phyloP scores from a whole-genome alignment of 2,329 filamentous ascomycete genomes.

The Acrocalymma vagum region DNA sequence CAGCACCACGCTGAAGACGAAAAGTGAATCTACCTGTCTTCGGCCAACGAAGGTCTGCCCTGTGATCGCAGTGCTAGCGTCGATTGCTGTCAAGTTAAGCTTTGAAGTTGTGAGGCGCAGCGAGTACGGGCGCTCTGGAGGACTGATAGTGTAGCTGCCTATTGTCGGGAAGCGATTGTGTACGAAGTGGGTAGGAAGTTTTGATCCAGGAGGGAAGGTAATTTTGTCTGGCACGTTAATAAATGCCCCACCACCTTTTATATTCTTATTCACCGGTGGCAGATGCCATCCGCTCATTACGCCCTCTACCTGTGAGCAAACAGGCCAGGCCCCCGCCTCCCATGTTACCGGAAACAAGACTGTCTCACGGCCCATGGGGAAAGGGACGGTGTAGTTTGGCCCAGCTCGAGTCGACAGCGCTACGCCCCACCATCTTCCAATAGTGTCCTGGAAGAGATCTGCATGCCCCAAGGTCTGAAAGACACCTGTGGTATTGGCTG shows the following conservation, averaged over 20 bases:
- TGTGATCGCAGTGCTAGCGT: constrained; percentile 57
- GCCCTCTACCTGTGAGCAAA: constrained; percentile 51
- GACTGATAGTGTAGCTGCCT: constrained; percentile 59
- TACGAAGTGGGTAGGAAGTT: constrained; percentile 61
- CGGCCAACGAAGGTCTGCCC: constrained; percentile 62
- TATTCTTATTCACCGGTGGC: constrained; percentile 41
- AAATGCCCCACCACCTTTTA: constrained; percentile 51
- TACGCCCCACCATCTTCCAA: constrained; percentile 36
- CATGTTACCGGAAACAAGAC: constrained; percentile 36
- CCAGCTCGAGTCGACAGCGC: constrained; percentile 35
- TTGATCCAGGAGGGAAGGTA: constrained; percentile 55
- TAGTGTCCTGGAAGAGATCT: constrained; percentile 35
- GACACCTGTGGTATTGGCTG: constrained; percentile 48
- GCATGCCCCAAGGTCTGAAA: constrained; percentile 40
- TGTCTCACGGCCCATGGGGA: constrained; percentile 39
- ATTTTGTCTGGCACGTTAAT: constrained; percentile 52
- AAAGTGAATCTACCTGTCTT: constrained; percentile 63
- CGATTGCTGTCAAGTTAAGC: constrained; percentile 63
- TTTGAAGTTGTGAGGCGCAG: constrained; percentile 59
- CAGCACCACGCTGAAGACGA: constrained; percentile 60
- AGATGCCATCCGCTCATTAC: constrained; percentile 54
- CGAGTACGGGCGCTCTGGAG: constrained; percentile 51
- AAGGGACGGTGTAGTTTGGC: constrained; percentile 30
- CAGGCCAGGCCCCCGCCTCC: constrained; percentile 53
- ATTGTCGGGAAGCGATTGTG: constrained; percentile 62